Evolutionary conservation across 225 moss, liverwort and hornwort genomes (phyloP).

Genomic region (Bryoerythrophyllum caledonicum): DNA sequence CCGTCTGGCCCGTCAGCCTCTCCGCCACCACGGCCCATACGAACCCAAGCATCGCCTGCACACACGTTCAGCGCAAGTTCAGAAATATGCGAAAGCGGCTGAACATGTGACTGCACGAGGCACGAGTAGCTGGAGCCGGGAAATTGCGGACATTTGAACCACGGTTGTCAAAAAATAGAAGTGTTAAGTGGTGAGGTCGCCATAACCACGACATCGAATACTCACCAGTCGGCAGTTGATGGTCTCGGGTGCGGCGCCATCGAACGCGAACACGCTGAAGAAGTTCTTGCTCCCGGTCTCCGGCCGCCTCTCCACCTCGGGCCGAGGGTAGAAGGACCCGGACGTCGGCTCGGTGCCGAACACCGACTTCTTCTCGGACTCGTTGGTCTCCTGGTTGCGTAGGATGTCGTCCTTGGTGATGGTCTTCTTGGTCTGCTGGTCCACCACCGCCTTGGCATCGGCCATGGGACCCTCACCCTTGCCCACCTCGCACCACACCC

Average conservation of each 20-base stretch:
- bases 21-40: background rate
- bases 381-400: no score
- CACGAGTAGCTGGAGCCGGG: no score
- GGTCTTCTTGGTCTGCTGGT: no score
- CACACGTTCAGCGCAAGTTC: background rate
- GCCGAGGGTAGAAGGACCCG: conserved; percentile 11
- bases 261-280: conserved; percentile 22
- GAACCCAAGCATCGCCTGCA: background rate
- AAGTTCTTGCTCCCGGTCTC: conserved; percentile 22
- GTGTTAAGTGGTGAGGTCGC: background rate
- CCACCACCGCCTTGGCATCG: no score
- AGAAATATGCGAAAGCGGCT: background rate
- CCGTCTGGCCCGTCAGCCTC: background rate
- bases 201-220: background rate
- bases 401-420: no score
- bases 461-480: no score
- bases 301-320: conserved; percentile 12
- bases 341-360: conserved; percentile 12
- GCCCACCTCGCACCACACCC: no score
- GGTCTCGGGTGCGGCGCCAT: conserved; percentile 17
- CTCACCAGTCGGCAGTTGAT: conserved; percentile 19
- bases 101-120: background rate
- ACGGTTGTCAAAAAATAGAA: no score
- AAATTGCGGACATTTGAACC: background rate
- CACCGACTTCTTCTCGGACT: background rate